Base-by-base conservation (phyloP, 208 protist genomes). In the Lotmaria passim region DNA sequence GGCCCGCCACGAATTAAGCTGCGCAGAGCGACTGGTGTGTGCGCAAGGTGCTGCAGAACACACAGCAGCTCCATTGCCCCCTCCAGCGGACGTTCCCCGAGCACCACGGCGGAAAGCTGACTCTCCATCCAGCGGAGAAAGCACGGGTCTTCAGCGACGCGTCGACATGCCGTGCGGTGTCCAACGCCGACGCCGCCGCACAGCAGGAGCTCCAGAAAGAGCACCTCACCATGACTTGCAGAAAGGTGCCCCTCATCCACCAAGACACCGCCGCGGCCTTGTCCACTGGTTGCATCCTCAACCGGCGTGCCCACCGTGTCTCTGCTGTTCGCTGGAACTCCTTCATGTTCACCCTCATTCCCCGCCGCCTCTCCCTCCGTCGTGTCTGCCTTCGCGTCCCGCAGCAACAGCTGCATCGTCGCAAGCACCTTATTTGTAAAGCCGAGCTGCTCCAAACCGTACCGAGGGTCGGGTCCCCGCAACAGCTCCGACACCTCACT, bases 401-500 rank as follows among this genome's bases (percentile, higher is more conserved):
- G 5, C 19, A 82, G 65, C 21, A 90, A 43, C 17, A 75, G 12
- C 21, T 26, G 26, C 34, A 85, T 58, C 15, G 81, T 55, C 17
- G 73, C 60, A 23, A 87, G 41, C 7, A 87, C 74, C 30, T 58
- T 56, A 23, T 44, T 70, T 2, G 73, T 81, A 21, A 84, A 68
- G 23, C 81, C 73, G 31, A 90, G 60, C 52, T 80, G 47, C 52
- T 90, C 81, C 41, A 90, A 53, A 12, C 78, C 76, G 21, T 69
- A 64, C 51, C 48, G 69, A 17, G 81, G 78, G 33, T 81, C 82
- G 14, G 53, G 76, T 5, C 61, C 76, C 26, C 82, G 81, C 69
- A 91, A 75, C 38, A 74, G 74, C 69, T 85, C 75, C 5, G 82
- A 83, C 3, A 91, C 51, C 48, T 85, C 81, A n/a, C 69, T 68